phyloP scores from a whole-genome alignment of 441 rosid species.

The Croton laevigatus region DNA sequence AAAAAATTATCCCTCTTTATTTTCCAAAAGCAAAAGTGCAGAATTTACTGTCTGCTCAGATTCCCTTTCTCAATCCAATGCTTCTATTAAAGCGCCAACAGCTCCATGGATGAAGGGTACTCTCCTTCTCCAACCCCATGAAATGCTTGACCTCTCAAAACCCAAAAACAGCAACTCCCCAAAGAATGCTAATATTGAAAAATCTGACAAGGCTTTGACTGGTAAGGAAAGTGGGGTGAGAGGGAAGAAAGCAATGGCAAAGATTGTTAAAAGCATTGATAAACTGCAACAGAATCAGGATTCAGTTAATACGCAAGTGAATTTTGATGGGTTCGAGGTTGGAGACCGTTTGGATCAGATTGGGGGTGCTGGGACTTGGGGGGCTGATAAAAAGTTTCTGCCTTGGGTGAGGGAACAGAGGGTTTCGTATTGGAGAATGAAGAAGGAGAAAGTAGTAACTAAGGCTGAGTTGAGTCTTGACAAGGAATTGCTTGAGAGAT shows the following conservation, averaged over 20 bases:
- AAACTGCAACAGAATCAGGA: conserved; percentile 34
- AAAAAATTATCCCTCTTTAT: conserved; percentile 7
- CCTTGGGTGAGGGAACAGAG: conserved; percentile 70
- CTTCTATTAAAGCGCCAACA: conserved; percentile 46
- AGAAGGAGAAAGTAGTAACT: conserved; percentile 50
- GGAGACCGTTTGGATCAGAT: conserved; percentile 32
- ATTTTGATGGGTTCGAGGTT: conserved; percentile 26
- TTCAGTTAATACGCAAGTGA: conserved; percentile 23
- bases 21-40: background rate
- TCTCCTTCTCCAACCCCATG: conserved; percentile 48
- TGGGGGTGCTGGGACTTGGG: conserved; percentile 22
- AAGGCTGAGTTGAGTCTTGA: conserved; percentile 58
- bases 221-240: conserved; percentile 65
- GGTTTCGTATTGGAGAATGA: conserved; percentile 46
- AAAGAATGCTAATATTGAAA: conserved; percentile 29
- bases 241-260: conserved; percentile 61
- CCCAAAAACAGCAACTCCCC: conserved; percentile 26
- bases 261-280: conserved; percentile 44
- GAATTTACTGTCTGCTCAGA: conserved; percentile 16
- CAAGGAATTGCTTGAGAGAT: conserved; percentile 42
- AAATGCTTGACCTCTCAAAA: conserved; percentile 34
- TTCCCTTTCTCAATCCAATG: conserved; percentile 26
- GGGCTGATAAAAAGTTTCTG: conserved; percentile 38
- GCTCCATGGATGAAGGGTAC: conserved; percentile 82
- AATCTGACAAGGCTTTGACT: conserved; percentile 52